Conservation (phyloP, 371 early-diverging fungal genomes). For the Umbelopsis sp. region DNA sequence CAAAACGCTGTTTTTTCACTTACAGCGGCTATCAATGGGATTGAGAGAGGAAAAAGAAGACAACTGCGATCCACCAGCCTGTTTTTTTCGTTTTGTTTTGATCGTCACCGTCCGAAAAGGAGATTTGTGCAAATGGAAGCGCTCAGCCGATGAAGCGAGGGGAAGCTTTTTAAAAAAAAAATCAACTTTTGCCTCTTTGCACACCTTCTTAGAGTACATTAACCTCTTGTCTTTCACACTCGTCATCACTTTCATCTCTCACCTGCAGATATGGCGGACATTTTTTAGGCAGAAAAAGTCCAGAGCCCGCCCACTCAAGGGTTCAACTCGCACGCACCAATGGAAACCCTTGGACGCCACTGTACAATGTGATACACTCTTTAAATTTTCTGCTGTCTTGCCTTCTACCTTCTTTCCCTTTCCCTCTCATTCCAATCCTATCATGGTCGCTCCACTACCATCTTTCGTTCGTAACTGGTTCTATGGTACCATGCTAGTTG, state of each 20-base stretch:
- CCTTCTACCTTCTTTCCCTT: background rate
- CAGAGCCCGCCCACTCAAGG: background rate
- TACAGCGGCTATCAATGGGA: background rate
- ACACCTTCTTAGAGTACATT: no score
- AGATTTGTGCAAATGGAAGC: background rate
- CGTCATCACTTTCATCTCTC: no score
- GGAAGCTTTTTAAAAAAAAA: no score
- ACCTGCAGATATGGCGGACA: no score
- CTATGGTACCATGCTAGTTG: slow-evolving; percentile 14
- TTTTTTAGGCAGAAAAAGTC: no score
- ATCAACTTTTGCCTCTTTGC: no score
- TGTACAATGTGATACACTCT: slow-evolving; percentile 4
- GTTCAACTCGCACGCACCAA: slow-evolving; percentile 18
- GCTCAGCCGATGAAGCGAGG: background rate
- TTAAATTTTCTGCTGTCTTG: background rate
- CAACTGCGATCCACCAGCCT: slow-evolving; percentile 4
- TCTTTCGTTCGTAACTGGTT: slow-evolving; percentile 15
- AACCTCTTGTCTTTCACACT: no score
- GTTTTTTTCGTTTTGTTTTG: slow-evolving; percentile 2
- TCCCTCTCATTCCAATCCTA: background rate
- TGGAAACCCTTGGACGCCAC: slow-evolving; percentile 15
- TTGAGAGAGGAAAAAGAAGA: slow-evolving; percentile 2
- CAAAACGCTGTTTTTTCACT: background rate
- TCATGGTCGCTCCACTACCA: slow-evolving; percentile 2
- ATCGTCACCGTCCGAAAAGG: slow-evolving; percentile 13